phyloP scores from a whole-genome alignment of 495 filamentous ascomycete genomes.

The Rhizodiscina lignyota region DNA sequence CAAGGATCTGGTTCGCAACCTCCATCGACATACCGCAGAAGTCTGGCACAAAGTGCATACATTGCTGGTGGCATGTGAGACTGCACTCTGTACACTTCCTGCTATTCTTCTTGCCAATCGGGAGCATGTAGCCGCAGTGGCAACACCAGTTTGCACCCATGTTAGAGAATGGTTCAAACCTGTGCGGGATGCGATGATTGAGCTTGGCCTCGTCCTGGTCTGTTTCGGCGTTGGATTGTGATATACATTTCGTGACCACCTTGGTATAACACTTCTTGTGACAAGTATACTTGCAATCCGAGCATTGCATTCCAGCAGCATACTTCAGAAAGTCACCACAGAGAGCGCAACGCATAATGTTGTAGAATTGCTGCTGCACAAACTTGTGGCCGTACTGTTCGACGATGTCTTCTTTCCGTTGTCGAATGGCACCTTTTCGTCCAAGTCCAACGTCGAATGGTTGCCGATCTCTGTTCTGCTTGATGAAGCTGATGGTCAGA shows the following conservation, averaged over 20 bases:
- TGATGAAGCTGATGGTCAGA: conserved; percentile 76
- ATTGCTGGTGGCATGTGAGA: conserved; percentile 80
- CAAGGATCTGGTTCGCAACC: conserved; percentile 81
- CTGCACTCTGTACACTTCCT: conserved; percentile 87
- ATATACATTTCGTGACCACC: conserved; percentile 99
- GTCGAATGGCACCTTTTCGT: conserved; percentile 89
- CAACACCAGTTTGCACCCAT: conserved; percentile 99
- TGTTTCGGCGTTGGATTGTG: conserved; percentile 93
- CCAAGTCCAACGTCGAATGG: conserved; percentile 77
- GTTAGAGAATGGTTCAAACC: conserved; percentile 86
- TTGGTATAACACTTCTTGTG: conserved; percentile 91
- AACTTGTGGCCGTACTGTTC: conserved; percentile 99
- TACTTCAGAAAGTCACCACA: conserved; percentile 98
- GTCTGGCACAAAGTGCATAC: conserved; percentile 90
- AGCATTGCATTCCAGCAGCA: conserved; percentile 95
- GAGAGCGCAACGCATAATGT: conserved; percentile 98
- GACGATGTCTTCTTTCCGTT: conserved; percentile 91
- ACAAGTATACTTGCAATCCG: conserved; percentile 98
- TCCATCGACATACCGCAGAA: conserved; percentile 99
- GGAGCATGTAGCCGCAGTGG: conserved; percentile 96
- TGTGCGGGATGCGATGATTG: conserved; percentile 97
- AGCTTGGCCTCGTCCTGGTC: conserved; percentile 98
- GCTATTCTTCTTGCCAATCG: conserved; percentile 84
- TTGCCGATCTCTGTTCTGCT: conserved; percentile 49
- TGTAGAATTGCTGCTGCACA: conserved; percentile 94